Conservation (phyloP, 306 rosid species). For the apple (Malus domestica) region ASM211411v1 NC_041791.1:35639501-35640000, state of each 20-base stretch:
- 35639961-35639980: constrained; percentile 70
- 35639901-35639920: constrained; percentile 80
- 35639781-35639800: constrained; percentile 65
- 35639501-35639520: constrained; percentile 78
- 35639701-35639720: constrained; percentile 77
- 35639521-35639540: constrained; percentile 77
- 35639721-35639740: constrained; percentile 68
- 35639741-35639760: constrained; percentile 68
- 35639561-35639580: constrained; percentile 86
- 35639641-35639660: constrained; percentile 81
- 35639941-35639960: constrained; percentile 64
- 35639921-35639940: constrained; percentile 68
- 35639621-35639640: constrained; percentile 91
- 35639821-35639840: constrained; percentile 51
- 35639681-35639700: constrained; percentile 80
- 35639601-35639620: constrained; percentile 68
- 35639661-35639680: constrained; percentile 58
- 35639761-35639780: constrained; percentile 60
- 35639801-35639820: constrained; percentile 88
- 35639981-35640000: constrained; percentile 75
- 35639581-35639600: constrained; percentile 77
- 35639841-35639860: constrained; percentile 21
- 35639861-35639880: constrained; percentile 62
- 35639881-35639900: constrained; percentile 63
- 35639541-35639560: constrained; percentile 92